Percentiles rank a stretch among this genome's conserved stretches.
These are phyloP conservation scores for Clavulina sp. DNA, from an alignment of 768 basidiomycete genomes.

Conservation along the genomic window DNA sequence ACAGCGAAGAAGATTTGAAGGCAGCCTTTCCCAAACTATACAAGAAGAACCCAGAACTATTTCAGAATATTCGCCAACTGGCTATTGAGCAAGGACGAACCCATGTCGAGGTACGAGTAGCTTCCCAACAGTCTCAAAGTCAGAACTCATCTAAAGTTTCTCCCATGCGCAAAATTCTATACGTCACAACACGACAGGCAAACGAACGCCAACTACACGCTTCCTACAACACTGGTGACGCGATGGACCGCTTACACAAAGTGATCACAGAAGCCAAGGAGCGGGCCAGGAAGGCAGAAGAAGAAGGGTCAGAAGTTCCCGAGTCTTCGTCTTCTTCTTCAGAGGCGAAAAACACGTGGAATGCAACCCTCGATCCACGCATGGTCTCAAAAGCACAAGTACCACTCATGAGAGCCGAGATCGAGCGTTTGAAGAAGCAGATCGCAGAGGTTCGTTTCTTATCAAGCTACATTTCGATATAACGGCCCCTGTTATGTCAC, in stretches of 20 bases:
- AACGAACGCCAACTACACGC: not conserved
- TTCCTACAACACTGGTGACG: not conserved
- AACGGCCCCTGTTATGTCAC: not conserved
- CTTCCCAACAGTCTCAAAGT: not conserved
- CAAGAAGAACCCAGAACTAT: not conserved
- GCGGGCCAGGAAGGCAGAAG: not conserved
- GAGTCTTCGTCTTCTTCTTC: not conserved
- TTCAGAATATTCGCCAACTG: not conserved
- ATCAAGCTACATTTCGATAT: not conserved
- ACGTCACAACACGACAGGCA: not conserved
- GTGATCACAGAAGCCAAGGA: not conserved
- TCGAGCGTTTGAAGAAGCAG: not conserved
- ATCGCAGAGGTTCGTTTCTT: not conserved
- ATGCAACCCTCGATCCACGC: not conserved
- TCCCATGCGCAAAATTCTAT: not conserved
- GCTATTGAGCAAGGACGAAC: not conserved
- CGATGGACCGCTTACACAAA: not conserved
- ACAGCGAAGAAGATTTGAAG: not conserved
- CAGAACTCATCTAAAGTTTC: not conserved
- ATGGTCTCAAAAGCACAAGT: not conserved
- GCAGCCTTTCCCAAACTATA: not conserved
- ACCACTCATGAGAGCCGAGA: not conserved
- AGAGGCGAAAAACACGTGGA: not conserved
- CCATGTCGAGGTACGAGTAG: not conserved
- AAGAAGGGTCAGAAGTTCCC: not conserved